Percentiles rank a stretch among this genome's conserved stretches.
Conservation (phyloP, 2,329 filamentous ascomycete genomes). For the Cladophialophora bantiana region DNA sequence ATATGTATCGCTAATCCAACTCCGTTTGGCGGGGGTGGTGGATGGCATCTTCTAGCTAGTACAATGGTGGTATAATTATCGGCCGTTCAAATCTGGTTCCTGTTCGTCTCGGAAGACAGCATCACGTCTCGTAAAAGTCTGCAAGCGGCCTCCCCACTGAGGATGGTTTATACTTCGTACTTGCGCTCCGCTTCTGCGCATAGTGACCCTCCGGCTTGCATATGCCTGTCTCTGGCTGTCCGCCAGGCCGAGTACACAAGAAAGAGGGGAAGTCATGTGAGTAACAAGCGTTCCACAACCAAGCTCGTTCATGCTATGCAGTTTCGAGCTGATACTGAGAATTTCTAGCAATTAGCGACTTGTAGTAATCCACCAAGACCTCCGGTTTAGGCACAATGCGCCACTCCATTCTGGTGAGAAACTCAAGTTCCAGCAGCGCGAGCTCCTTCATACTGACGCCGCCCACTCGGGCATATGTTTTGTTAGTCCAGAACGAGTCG, state of each 20-base stretch:
- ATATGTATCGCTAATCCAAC: neutral
- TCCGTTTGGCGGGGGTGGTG: neutral
- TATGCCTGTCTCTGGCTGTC: neutral
- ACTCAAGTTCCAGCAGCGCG: slow-evolving; percentile 90
- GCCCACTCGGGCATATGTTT: slow-evolving; percentile 91
- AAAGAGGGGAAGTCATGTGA: slow-evolving; percentile 1
- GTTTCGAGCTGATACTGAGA: slow-evolving; percentile 64
- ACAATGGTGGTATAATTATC: neutral
- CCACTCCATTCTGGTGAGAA: slow-evolving; percentile 92
- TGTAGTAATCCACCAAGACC: slow-evolving; percentile 90
- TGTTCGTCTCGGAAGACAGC: neutral
- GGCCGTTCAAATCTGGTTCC: slow-evolving; percentile 18
- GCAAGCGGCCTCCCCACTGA: neutral
- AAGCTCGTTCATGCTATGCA: slow-evolving; percentile 1
- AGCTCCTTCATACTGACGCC: slow-evolving; percentile 90
- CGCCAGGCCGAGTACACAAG: neutral
- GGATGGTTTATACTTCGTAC: neutral
- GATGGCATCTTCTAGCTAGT: neutral
- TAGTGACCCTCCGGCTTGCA: neutral
- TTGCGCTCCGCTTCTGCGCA: neutral
- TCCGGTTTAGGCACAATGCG: slow-evolving; percentile 96
- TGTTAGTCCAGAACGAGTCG: slow-evolving; percentile 98
- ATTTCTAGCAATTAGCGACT: slow-evolving; percentile 76
- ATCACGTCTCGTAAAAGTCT: neutral
- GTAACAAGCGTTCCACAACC: neutral